Base-by-base conservation (phyloP, 257 asterid genomes). In the Pogostemon cablin region DNA sequence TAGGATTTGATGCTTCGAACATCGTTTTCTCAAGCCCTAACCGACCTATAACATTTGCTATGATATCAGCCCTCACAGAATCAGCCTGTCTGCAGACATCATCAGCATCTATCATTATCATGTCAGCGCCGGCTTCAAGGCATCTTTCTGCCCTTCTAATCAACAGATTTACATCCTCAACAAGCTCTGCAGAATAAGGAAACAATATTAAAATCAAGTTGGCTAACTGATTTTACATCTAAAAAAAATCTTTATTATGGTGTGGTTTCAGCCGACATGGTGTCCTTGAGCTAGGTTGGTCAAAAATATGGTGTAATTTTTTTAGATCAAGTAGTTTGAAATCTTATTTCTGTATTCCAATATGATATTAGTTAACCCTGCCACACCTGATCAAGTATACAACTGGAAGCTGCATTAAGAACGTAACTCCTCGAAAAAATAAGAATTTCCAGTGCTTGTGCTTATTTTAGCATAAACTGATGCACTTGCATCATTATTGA, bases 91-190 rank as follows among this genome's bases (percentile, higher is more conserved):
- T 81, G 72, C 96, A 85, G 32, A 91, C 78, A 50, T 80, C 96
- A 75, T 89, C 98, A 38, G 97, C 96, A 71, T 89, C 93, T 7
- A 93, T 83, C 97, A 87, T 87, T 82, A 93, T 89, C 97, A 93
- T 87, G 84, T 93, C 97, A 52, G 97, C 96, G 20, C 99, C 99
- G 53, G 96, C 97, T 85, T 93, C 95, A 77, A 93, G 86, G 84
- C 99, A 93, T 81, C 99, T 91, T 80, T 93, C 99, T 1, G 99
- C 96, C 81, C 85, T 89, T 80, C 96, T 83, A 57, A 88, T 84
- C 84, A 93, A 64, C 65, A 88, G 90, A 81, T 89, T 82, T 3
- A 90, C 96, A 82, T 93, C 96, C 85, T 93, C 97, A 70, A 93
- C 90, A 74, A 84, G 76, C 72, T 93, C 98, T 93, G 85, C 83